These are phyloP conservation scores for Ambrosia artemisiifolia DNA, from an alignment of 129 eudicot genomes.

Conservation along the genomic window DNA sequence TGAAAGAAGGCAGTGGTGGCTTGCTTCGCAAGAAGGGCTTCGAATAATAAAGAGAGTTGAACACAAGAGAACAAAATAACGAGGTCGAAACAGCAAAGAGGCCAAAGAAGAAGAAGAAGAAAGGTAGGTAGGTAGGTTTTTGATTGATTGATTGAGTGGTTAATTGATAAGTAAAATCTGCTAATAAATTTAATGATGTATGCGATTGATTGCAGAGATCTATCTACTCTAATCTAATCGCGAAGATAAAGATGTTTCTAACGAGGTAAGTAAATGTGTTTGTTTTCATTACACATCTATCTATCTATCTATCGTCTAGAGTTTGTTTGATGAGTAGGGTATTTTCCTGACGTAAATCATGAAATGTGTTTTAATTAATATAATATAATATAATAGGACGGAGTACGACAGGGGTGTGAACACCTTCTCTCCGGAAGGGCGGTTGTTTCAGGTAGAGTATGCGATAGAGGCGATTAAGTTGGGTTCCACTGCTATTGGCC, in stretches of 20 bases:
- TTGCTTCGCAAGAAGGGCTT: constrained; percentile 41
- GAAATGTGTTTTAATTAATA: no score
- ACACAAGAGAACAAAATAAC: no score
- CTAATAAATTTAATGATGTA: constrained; percentile 1
- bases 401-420: constrained; percentile 99
- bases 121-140: constrained; percentile 5
- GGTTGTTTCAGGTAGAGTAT: constrained; percentile 94
- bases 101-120: neutral
- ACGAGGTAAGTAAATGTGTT: constrained; percentile 44
- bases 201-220: constrained; percentile 31
- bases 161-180: neutral
- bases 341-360: no score
- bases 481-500: constrained; percentile 88
- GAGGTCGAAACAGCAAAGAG: neutral
- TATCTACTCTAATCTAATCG: no score
- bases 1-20: constrained; percentile 5
- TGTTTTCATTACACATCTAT: constrained; percentile 21
- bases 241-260: constrained; percentile 84
- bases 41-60: neutral
- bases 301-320: constrained; percentile 10
- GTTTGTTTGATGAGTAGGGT: no score
- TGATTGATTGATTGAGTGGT: neutral
- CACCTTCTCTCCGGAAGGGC: constrained; percentile 95
- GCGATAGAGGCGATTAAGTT: constrained; percentile 97
- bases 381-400: no score